Percentiles rank a stretch among this genome's conserved stretches.
Evolutionary conservation across 2,329 filamentous ascomycete species (phyloP).

Genomic region (Neofusicoccum sp.): DNA sequence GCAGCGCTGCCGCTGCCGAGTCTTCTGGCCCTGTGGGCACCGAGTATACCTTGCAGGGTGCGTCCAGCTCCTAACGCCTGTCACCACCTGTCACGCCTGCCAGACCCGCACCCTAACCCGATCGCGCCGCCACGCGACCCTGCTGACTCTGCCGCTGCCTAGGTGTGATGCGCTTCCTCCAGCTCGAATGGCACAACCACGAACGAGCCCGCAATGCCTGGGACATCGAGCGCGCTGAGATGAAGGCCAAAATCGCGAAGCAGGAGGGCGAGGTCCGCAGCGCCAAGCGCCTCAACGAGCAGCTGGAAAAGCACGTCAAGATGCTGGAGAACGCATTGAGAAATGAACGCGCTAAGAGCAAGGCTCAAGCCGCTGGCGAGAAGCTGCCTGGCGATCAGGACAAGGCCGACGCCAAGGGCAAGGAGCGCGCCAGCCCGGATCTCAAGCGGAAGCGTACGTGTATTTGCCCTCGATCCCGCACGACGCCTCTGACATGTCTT

Average conservation of each 20-base stretch:
- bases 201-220: slow-evolving; percentile 96
- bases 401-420: slow-evolving; percentile 31
- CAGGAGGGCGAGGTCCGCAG: slow-evolving; percentile 87
- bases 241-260: slow-evolving; percentile 95
- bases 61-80: slow-evolving; percentile 24
- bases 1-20: slow-evolving; percentile 51
- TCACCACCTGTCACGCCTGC: slow-evolving; percentile 3
- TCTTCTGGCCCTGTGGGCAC: slow-evolving; percentile 58
- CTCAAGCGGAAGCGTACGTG: slow-evolving; percentile 16
- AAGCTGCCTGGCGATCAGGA: slow-evolving; percentile 50
- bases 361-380: slow-evolving; percentile 49
- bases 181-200: slow-evolving; percentile 98
- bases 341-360: slow-evolving; percentile 73
- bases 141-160: slow-evolving; percentile 19
- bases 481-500: not conserved
- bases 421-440: slow-evolving; percentile 20
- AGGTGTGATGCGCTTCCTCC: slow-evolving; percentile 99
- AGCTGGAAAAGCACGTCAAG: slow-evolving; percentile 82
- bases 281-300: slow-evolving; percentile 83
- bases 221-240: slow-evolving; percentile 98
- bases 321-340: slow-evolving; percentile 87
- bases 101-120: not conserved
- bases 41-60: slow-evolving; percentile 71
- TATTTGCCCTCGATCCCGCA: no score
- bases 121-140: slow-evolving; percentile 20